These are phyloP conservation scores for Zygotorulaspora mrakii DNA, from an alignment of 1,139 yeast species.

Conservation along the genomic window DNA sequence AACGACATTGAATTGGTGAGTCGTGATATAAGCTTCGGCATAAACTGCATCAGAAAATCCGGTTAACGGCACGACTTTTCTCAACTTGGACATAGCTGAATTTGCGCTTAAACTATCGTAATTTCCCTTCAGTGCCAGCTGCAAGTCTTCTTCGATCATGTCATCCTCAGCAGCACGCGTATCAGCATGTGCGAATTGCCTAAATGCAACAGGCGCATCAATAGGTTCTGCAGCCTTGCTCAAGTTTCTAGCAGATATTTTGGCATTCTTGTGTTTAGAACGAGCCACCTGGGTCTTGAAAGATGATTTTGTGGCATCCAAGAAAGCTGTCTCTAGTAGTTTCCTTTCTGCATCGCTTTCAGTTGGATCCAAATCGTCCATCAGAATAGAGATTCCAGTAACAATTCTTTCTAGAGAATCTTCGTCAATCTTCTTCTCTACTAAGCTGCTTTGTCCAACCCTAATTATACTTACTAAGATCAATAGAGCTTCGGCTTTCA, in stretches of 20 bases:
- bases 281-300: slow-evolving; percentile 60
- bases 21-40: slow-evolving; percentile 93
- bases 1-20: slow-evolving; percentile 93
- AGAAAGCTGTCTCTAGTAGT: slow-evolving; percentile 65
- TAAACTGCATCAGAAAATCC: slow-evolving; percentile 98
- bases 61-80: slow-evolving; percentile 86
- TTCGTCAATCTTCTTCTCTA: slow-evolving; percentile 79
- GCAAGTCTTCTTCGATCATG: slow-evolving; percentile 47
- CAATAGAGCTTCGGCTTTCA: slow-evolving; percentile 91
- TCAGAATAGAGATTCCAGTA: slow-evolving; percentile 72
- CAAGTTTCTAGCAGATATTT: slow-evolving; percentile 54
- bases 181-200: slow-evolving; percentile 67
- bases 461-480: slow-evolving; percentile 88
- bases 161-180: slow-evolving; percentile 39
- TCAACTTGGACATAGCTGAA: slow-evolving; percentile 67
- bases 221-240: slow-evolving; percentile 73
- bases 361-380: slow-evolving; percentile 55
- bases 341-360: slow-evolving; percentile 41
- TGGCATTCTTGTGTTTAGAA: slow-evolving; percentile 51
- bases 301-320: slow-evolving; percentile 84
- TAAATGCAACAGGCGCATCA: slow-evolving; percentile 76
- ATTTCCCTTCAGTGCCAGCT: slow-evolving; percentile 46
- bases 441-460: slow-evolving; percentile 80
- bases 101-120: slow-evolving; percentile 49
- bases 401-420: slow-evolving; percentile 91